Evolutionary conservation across 2,329 filamentous ascomycete species (phyloP).

Genomic region (Aspergillus eucalypticola): DNA sequence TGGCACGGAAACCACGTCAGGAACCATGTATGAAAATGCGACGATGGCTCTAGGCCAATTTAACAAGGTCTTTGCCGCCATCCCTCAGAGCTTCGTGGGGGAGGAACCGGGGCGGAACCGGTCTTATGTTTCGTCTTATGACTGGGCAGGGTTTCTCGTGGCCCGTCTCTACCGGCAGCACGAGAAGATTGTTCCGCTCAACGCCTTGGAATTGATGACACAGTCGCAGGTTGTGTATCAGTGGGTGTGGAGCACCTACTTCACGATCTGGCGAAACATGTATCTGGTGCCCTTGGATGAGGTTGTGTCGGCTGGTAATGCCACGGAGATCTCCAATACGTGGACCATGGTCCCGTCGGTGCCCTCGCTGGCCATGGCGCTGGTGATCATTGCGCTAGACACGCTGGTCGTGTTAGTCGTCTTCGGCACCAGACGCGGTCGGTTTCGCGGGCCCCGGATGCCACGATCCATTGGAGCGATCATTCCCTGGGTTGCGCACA

Average conservation of each 20-base stretch:
- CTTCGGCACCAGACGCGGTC: slow-evolving; percentile 35
- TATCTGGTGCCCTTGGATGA: slow-evolving; percentile 31
- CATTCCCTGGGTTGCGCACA: slow-evolving; percentile 38
- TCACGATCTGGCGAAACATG: slow-evolving; percentile 35
- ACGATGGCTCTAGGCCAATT: slow-evolving; percentile 37
- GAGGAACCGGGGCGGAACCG: slow-evolving; percentile 26
- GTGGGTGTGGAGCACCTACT: slow-evolving; percentile 40
- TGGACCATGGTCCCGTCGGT: slow-evolving; percentile 35
- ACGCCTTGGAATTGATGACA: slow-evolving; percentile 23
- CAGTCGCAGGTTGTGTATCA: slow-evolving; percentile 34
- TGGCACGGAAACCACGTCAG: slow-evolving; percentile 24
- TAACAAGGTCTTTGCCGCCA: slow-evolving; percentile 39
- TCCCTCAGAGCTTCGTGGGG: slow-evolving; percentile 34
- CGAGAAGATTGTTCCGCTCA: slow-evolving; percentile 26
- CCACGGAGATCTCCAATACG: slow-evolving; percentile 31
- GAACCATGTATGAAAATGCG: slow-evolving; percentile 35
- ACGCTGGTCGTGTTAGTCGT: slow-evolving; percentile 35
- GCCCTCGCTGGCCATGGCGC: slow-evolving; percentile 29
- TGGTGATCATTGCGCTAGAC: slow-evolving; percentile 34
- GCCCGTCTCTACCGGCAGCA: slow-evolving; percentile 34
- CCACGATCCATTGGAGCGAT: slow-evolving; percentile 37
- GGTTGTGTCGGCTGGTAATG: slow-evolving; percentile 23
- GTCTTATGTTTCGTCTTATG: slow-evolving; percentile 33
- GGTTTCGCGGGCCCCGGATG: slow-evolving; percentile 35
- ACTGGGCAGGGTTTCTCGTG: slow-evolving; percentile 39